Evolutionary conservation across 768 basidiomycete species (phyloP), one percentile per base, ranked within the genome.

Genomic region (Agrocybe chaxingu): DNA sequence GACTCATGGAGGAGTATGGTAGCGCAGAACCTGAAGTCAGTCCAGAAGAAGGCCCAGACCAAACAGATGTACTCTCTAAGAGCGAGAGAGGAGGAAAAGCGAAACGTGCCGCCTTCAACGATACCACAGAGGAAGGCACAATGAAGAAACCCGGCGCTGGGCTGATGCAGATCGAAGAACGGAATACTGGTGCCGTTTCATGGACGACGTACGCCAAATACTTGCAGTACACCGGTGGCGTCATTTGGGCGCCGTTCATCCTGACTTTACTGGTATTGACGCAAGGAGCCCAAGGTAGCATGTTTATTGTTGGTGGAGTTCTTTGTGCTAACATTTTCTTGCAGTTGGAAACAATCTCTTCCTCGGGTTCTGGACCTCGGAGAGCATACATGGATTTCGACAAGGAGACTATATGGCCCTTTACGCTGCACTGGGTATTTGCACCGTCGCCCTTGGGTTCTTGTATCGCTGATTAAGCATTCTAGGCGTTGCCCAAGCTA

Each of bases 351-450:
- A 80, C 58, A 84, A 78, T 44, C 62, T 92, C 6, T 82, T 86
- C 70, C 75, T 92, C 30, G 87, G 87, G 0, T 88, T 83, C 55
- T 92, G 88, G 88, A 82, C 84, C 0, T 68, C 73, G 0, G 48
- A 68, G 8, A 77, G 69, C 30, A 77, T 89, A 31, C 56, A 60
- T 10, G 79, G 80, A 0, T 84, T 88, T 60, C 61, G 38, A 8
- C 80, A 87, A 62, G 79, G 76, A 0, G 70, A 82, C 39, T 92
- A 92, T 62, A 90, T 92, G 80, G 84, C 69, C 51, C 63, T 79
- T 3, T 80, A 80, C 52, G 73, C 73, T 34, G 70, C 66, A 1
- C 58, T 80, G n/a, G 77, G 75, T 75, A 45, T 2, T 2, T 24
- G 24, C 24, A 24, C 24, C 24, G 66, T 54, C 16, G 3, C n/a